phyloP scores from a whole-genome alignment of 2,329 filamentous ascomycete genomes.

The Lasiodiplodia sp. region DNA sequence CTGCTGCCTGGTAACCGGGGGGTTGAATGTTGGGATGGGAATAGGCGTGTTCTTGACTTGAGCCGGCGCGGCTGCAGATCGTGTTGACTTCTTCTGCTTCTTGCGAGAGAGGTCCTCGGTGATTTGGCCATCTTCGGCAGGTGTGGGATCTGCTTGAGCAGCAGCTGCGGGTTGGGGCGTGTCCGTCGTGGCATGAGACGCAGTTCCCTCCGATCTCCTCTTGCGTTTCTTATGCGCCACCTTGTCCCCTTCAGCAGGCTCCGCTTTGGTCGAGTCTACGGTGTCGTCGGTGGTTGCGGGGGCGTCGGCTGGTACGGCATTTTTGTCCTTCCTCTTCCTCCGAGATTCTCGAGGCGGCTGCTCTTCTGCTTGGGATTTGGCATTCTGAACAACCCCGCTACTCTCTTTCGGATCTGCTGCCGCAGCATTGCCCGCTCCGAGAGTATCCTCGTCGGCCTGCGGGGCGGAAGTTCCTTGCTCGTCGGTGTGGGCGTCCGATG shows the following conservation, averaged over 20 bases:
- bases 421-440: not conserved
- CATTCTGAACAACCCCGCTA: not conserved
- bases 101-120: slow-evolving; percentile 15
- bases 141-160: not conserved
- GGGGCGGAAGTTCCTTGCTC: slow-evolving; percentile 1
- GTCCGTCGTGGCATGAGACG: not conserved
- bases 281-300: not conserved
- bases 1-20: not conserved
- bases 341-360: not conserved
- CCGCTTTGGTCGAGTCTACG: not conserved
- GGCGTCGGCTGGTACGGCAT: not conserved
- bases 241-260: not conserved
- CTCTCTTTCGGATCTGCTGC: not conserved
- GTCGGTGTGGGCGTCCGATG: not conserved
- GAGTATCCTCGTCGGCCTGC: not conserved
- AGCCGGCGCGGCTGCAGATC: not conserved
- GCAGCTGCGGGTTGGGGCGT: not conserved
- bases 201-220: slow-evolving; percentile 20
- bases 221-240: slow-evolving; percentile 23
- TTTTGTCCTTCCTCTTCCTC: slow-evolving; percentile 18
- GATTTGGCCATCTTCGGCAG: not conserved
- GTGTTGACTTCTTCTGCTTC: slow-evolving; percentile 27
- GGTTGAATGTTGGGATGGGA: slow-evolving; percentile 12
- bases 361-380: not conserved
- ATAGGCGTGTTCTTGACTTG: slow-evolving; percentile 22